These are phyloP conservation scores for Roridomyces roridus DNA, from an alignment of 768 basidiomycete species.

Conservation along the genomic window DNA sequence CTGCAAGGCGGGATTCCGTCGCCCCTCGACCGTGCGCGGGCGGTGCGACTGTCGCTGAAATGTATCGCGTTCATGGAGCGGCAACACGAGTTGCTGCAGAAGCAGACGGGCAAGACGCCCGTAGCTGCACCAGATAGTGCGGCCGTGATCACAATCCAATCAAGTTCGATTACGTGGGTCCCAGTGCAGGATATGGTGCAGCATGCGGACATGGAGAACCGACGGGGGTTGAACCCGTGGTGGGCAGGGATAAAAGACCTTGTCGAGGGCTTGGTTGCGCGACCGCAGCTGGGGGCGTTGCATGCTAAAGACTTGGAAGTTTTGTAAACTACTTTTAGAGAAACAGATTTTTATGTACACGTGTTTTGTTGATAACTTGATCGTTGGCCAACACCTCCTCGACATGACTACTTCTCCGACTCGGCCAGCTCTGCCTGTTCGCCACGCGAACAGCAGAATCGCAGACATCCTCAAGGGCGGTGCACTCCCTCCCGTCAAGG, in stretches of 20 bases:
- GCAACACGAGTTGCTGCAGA: conserved; percentile 65
- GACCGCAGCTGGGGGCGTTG: conserved; percentile 58
- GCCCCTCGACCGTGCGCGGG: conserved; percentile 91
- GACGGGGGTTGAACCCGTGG: conserved; percentile 81
- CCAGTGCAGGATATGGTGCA: conserved; percentile 82
- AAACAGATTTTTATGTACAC: conserved; percentile 33
- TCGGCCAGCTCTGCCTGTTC: conserved; percentile 59
- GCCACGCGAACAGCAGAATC: conserved; percentile 57
- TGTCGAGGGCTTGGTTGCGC: conserved; percentile 75
- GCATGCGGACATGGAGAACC: conserved; percentile 90
- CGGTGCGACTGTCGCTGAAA: conserved; percentile 86
- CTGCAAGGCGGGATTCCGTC: conserved; percentile 96
- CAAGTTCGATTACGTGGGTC: conserved; percentile 81
- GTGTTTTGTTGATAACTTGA: conserved; percentile 33
- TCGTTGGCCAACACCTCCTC: conserved; percentile 21
- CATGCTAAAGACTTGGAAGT: conserved; percentile 32
- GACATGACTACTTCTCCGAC: conserved; percentile 36
- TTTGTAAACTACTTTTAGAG: conserved; percentile 8
- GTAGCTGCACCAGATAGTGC: conserved; percentile 70
- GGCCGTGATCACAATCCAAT: conserved; percentile 91
- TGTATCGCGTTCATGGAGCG: conserved; percentile 95
- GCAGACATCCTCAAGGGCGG: conserved; percentile 30
- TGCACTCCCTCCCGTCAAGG: neutral
- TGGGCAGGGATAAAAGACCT: conserved; percentile 76
- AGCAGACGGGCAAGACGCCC: conserved; percentile 57